Conservation (phyloP, 2,329 filamentous ascomycete species). For the Ascochyta pisi region DNA sequence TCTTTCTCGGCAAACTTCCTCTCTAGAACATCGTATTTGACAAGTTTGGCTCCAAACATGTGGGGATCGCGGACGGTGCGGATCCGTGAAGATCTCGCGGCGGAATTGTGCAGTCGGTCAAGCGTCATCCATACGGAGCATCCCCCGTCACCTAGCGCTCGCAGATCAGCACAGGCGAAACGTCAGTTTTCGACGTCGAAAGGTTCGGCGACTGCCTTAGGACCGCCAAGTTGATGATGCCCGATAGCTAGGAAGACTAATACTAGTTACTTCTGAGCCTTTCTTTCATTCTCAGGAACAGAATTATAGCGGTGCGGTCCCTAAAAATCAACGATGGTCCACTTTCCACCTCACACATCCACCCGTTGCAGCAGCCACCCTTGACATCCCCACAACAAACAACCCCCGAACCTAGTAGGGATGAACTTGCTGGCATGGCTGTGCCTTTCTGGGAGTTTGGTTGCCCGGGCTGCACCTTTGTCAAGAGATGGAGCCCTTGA, state of each 20-base stretch:
- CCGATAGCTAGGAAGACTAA: not conserved
- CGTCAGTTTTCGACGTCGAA: not conserved
- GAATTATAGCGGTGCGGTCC: not conserved
- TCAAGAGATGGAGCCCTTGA: not conserved
- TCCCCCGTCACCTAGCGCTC: slow-evolving; percentile 1
- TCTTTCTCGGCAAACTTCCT: slow-evolving; percentile 7
- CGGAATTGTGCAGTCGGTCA: slow-evolving; percentile 1
- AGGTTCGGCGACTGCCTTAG: not conserved
- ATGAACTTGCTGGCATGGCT: slow-evolving; percentile 6
- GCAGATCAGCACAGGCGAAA: slow-evolving; percentile 6
- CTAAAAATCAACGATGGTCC: slow-evolving; percentile 1
- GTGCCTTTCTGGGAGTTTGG: not conserved
- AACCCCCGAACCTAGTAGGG: not conserved
- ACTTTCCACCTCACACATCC: not conserved
- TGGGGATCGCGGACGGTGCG: not conserved
- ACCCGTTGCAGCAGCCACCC: not conserved
- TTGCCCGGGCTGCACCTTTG: slow-evolving; percentile 10
- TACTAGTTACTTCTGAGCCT: not conserved
- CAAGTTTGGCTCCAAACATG: not conserved
- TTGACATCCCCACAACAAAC: not conserved
- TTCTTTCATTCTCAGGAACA: not conserved
- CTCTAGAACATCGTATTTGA: not conserved
- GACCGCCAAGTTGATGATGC: not conserved
- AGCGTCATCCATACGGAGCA: not conserved
- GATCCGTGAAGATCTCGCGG: slow-evolving; percentile 1